Evolutionary conservation across 805 yeast genomes (phyloP), one percentile per base, ranked within the genome.

Genomic region (Candida khao-thaluensis): DNA sequence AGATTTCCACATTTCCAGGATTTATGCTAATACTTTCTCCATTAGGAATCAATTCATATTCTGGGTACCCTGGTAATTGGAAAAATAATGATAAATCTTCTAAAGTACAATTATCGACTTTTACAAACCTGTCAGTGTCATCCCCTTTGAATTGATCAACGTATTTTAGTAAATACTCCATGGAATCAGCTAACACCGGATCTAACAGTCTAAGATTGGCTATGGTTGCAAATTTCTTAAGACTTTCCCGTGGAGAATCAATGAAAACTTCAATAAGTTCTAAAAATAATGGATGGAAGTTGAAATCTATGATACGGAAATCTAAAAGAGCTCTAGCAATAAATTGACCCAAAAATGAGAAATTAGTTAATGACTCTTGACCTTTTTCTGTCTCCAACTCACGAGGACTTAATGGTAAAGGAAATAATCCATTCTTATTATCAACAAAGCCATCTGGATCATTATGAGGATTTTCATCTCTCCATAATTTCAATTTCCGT

Each of bases 301-400:
- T 70, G 57, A 91, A 81, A 57, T 93, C 98, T 33, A 91, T 73
- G 32, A 90, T 79, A 47, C 98, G 71, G n/a, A 86, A 81, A 59
- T 91, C 99, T 37, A 91, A 60, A 54, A 90, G 65, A 0, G 96
- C 84, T 43, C 97, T 72, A 0, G 96, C 96, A 37, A 89, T 71
- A 54, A 93, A 88, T 38, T 77, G 79, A 3, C 99, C 99, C 44
- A 91, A 63, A 15, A 77, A 71, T 11, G 71, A 68, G 58, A 87
- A 91, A 33, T 81, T 59, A 18, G 71, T 69, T 5, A 81, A 41
- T 0, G 71, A 62, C 40, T 70, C 74, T 7, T 57, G 51, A 4
- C 73, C 74, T 18, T 69, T 60, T 4, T 58, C 62, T 20, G 57
- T 48, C 0, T 54, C 42, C 23, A 35, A 8, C 49, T 56, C 47